phyloP scores from a whole-genome alignment of 805 yeast genomes.

The Candida methanosorbosa region DNA sequence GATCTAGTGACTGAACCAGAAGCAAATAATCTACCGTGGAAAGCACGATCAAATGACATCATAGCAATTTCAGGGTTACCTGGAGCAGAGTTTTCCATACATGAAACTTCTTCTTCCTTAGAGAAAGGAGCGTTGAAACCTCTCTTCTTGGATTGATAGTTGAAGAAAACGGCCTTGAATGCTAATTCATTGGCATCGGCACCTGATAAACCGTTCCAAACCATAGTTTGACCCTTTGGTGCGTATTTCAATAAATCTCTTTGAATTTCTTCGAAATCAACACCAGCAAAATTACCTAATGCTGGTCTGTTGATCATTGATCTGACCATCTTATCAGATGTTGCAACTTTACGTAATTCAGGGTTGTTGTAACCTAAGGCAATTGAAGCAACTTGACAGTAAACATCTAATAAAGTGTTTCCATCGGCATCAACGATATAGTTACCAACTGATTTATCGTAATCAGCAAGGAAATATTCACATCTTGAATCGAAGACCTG shows the following conservation, averaged over 20 bases:
- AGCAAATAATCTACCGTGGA: constrained; percentile 94
- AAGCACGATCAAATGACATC: constrained; percentile 77
- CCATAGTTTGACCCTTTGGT: constrained; percentile 65
- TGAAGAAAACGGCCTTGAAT: constrained; percentile 81
- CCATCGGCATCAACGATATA: constrained; percentile 79
- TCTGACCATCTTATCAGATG: constrained; percentile 58
- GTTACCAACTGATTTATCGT: constrained; percentile 68
- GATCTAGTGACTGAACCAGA: constrained; percentile 87
- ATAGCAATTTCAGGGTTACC: constrained; percentile 86
- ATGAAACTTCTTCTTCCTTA: constrained; percentile 57
- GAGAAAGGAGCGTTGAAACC: constrained; percentile 55
- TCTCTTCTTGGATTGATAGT: constrained; percentile 63
- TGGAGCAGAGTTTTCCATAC: constrained; percentile 78
- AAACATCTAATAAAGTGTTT: constrained; percentile 62
- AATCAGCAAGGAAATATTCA: constrained; percentile 69
- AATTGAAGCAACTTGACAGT: constrained; percentile 80
- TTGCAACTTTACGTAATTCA: constrained; percentile 57
- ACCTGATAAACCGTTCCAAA: constrained; percentile 79
- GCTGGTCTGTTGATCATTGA: constrained; percentile 83
- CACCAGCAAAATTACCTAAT: constrained; percentile 71
- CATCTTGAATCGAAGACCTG: constrained; percentile 65
- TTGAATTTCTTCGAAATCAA: constrained; percentile 40
- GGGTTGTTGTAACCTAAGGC: constrained; percentile 86
- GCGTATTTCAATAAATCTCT: constrained; percentile 64
- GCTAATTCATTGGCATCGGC: constrained; percentile 88